Base-by-base conservation (phyloP, 2,329 filamentous ascomycete genomes). In the Aspergillus cejpii region DNA sequence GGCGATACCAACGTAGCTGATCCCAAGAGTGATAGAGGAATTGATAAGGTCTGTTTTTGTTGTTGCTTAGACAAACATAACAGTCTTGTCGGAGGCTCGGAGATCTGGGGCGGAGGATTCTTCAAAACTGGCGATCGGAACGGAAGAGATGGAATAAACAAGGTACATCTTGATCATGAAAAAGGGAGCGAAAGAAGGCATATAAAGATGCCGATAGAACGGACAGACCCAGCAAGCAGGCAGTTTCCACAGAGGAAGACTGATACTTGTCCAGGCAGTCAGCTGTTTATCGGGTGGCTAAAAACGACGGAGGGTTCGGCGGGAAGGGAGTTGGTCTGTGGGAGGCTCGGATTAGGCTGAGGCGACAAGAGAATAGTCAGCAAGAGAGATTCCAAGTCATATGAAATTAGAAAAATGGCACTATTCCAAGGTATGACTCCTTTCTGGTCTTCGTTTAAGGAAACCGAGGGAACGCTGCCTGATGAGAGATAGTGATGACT, bases 51-150 rank as follows among this genome's bases (percentile, higher is more conserved):
- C 26, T 41, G 24, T 21, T 37, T 44, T 39, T 43, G n/a, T 43
- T 24, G 17, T 43, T 24, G 17, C 52, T 58, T 56, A 62, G 53
- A 60, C 49, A 45, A 50, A 52, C 39, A 47, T 51, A 53, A 49
- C 55, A 49, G 52, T 49, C 49, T 60, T 56, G 52, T 39, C 48
- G 58, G 53, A 49, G 50, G 54, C 53, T 54, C 50, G 51, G 54
- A 61, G 51, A 59, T 64, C 60, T 60, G 59, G 58, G 56, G 57
- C 50, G 44, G 39, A 50, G 56, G 51, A 57, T 48, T 57, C 52
- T 54, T 58, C 60, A 63, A 61, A 57, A 59, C 55, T 51, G 62
- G 59, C 55, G 64, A 68, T 64, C 64, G 64, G 65, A 58, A 58
- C 57, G 51, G 51, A 49, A 51, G 57, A 55, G 47, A 50, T 51